These are phyloP conservation scores for Talaromyces verruculosus DNA, from an alignment of 2,329 filamentous ascomycete species.

Conservation along the genomic window DNA sequence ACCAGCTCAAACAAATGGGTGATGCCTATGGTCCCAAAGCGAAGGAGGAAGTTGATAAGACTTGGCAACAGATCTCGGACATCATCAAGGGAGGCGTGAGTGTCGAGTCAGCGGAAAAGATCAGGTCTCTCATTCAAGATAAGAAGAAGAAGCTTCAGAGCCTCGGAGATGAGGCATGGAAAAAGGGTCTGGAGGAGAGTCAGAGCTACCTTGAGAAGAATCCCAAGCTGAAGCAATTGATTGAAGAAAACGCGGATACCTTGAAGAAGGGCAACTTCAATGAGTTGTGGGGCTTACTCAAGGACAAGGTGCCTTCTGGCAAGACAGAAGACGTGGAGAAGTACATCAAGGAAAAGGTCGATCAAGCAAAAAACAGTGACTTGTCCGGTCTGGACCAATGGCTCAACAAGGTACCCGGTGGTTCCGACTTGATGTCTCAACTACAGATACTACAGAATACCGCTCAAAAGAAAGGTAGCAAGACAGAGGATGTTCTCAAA, in stretches of 20 bases:
- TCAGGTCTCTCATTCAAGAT: conserved; percentile 4
- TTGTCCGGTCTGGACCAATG: not conserved
- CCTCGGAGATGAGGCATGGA: conserved; percentile 8
- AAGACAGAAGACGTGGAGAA: conserved; percentile 12
- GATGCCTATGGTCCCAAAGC: conserved; percentile 1
- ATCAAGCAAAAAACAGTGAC: conserved; percentile 6
- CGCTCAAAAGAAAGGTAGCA: conserved; percentile 5
- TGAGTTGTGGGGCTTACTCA: not conserved
- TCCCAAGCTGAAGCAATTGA: conserved; percentile 1
- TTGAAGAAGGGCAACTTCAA: conserved; percentile 4
- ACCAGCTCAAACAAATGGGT: conserved; percentile 7
- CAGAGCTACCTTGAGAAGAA: conserved; percentile 2
- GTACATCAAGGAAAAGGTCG: conserved; percentile 4
- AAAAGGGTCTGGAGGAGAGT: conserved; percentile 2
- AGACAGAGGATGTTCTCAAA: not conserved
- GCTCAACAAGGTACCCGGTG: conserved; percentile 1
- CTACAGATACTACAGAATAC: not conserved
- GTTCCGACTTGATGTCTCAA: conserved; percentile 5
- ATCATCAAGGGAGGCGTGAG: conserved; percentile 7
- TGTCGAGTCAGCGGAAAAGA: conserved; percentile 2
- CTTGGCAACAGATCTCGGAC: conserved; percentile 6
- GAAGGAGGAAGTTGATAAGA: conserved; percentile 9
- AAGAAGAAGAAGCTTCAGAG: conserved; percentile 10
- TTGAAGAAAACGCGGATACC: conserved; percentile 6
- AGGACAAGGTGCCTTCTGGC: conserved; percentile 3